Base-by-base conservation (phyloP, 129 eudicot genomes). In the Chrysanthemum lavandulifolium region DNA sequence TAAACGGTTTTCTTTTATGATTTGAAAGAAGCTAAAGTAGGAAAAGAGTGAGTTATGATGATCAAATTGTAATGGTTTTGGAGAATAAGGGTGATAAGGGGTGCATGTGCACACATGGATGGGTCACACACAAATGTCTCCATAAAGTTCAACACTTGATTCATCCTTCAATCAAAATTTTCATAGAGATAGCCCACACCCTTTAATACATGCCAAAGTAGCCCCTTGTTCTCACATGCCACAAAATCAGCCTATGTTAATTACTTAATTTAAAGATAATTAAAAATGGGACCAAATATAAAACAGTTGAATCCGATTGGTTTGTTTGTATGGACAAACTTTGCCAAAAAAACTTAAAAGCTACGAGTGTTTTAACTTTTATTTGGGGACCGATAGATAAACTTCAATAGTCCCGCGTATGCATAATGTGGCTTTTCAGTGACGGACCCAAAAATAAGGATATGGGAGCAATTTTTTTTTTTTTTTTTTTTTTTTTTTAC, bases 91-190 rank as follows among this genome's bases (percentile, higher is more conserved):
- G 65, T 65, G 43, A 64, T 59, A 76, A 69, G 70, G 80, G 68
- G 48, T 76, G 80, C 80, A 76, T 69, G 75, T 76, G 80, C 70
- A 76, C 80, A 76, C 80, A 76, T 76, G 80, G 80, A 76, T 69
- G 80, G 80, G 75, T 51, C 80, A 76, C 75, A 76, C 80, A 76
- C 75, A 76, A 51, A 60, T 76, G 80, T 76, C 80, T 29, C 80
- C 75, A 69, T 69, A 76, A 69, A 76, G 80, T 48, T 61, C 57
- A 61, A 76, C 80, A 76, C 80, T 76, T 60, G 80, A 76, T 76
- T 69, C 80, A 76, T 55, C 69, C 75, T 68, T 76, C 80, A 69
- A 76, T 76, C 80, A 76, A 76, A 60, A 29, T 18, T 68, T 76
- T 60, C 64, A 69, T 68, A 48, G 12, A 67, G 70, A 49, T 76